Evolutionary conservation across 2,329 filamentous ascomycete genomes (phyloP), one percentile per base, ranked within the genome.

Genomic region (Fonsecaea pedrosoi): DNA sequence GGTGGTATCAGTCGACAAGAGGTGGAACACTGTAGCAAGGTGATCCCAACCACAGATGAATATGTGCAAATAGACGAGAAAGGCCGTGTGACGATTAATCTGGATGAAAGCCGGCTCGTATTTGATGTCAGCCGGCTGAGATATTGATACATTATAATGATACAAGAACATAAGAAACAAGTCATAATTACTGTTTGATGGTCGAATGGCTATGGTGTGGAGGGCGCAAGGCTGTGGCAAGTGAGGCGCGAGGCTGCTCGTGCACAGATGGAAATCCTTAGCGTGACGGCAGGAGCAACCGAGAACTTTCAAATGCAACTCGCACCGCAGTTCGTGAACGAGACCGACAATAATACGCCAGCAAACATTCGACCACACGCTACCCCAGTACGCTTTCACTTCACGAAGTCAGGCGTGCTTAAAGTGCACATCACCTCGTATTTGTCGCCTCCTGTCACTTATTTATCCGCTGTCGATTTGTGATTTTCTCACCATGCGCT

Each of bases 1-100:
- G 88, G 88, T 48, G 91, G 92, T 3, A 85, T 96, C 48, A 92
- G 89, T 64, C 84, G 84, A 70, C 90, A 94, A 74, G 92, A 96
- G 78, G 83, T 95, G 42, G 89, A 93, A 70, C 92, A 90, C 1
- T 82, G 56, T 30, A 48, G 35, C 9, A 70, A 70, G 58, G 40
- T 65, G 13, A 66, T 66, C 15, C 66, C 66, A 6, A 64, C 60
- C 18, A 70, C 68, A 15, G 68, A 70, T 54, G 68, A 70, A 48
- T 58, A 68, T 59, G 66, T 70, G 8, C 62, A 25, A 15, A 65
- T 70, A 12, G 65, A 70, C 37, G 65, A 70, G 34, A 59, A 66
- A 9, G 68, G 68, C 5, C 21, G 30, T 21, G 15, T 70, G 21
- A 65, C 53, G 57, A 68, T 70, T 40, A 54, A 70, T 55, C 54